Evolutionary conservation across 371 early-diverging fungal genomes (phyloP), one percentile per base, ranked within the genome.

Genomic region (Syncephalastrum contaminatum): DNA sequence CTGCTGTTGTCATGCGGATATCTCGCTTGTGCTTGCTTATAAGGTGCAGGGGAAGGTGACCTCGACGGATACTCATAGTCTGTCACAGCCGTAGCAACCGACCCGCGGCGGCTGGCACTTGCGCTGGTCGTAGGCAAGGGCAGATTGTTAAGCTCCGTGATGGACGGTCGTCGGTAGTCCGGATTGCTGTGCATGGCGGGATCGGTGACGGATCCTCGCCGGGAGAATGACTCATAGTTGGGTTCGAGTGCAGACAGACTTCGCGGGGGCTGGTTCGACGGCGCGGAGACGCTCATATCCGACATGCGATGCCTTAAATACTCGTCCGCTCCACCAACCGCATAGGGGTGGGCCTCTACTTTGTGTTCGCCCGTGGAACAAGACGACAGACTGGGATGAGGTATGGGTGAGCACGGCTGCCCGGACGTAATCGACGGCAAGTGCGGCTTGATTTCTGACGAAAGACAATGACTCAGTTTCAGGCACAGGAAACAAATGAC

Each of bases 301-400:
- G 77, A 77, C 66, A 77, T 61, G 12, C 77, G 54, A 44, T 74
- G 74, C 49, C 74, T 70, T 44, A 77, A 59, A 30, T 64, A 68
- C 41, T 77, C 77, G 53, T 77, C 77, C 12, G 70, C 52, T 18
- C 58, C 42, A 39, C 39, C 52, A 39, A 36, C 25, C 19, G 15
- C 24, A 42, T 21, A 22, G 36, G 25, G 41, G 45, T 22, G 39
- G 12, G 10, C 1, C 40, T 43, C 36, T 42, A 45, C 6, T 42
- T 40, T 46, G 42, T 53, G 53, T 2, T 43, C 14, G 13, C 4
- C 21, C 22, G 43, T 27, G 42, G 53, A 42, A 14, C 46, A 45
- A 15, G 47, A 47, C 4, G 48, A 42, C 36, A 30, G 36, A 30
- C 36, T 30, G 4, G 64, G 8, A 39, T 56, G 61, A 39, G 71